Conservation (phyloP, 176 grass and related monocot genomes). For the Oryza glumipatula region DNA sequence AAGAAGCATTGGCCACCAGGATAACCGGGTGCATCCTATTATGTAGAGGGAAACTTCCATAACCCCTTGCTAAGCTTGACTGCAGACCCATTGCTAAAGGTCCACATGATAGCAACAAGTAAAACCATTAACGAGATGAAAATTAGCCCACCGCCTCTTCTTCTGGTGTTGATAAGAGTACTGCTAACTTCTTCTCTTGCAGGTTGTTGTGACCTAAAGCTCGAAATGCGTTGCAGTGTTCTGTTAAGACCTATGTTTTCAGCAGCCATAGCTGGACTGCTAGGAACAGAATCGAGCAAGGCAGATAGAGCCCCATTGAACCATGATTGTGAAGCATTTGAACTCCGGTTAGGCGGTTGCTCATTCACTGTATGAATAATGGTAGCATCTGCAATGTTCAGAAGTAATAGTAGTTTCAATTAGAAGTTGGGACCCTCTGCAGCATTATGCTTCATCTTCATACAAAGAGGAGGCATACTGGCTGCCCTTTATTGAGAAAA, state of each 20-base stretch:
- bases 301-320: slow-evolving; percentile 57
- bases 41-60: slow-evolving; percentile 43
- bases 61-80: slow-evolving; percentile 60
- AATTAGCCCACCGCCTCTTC: slow-evolving; percentile 54
- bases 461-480: neutral
- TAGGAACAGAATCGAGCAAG: slow-evolving; percentile 79
- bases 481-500: neutral
- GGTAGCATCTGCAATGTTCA: slow-evolving; percentile 52
- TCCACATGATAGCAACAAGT: slow-evolving; percentile 69
- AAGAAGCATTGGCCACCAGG: neutral
- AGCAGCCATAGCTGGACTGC: slow-evolving; percentile 77
- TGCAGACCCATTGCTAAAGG: slow-evolving; percentile 56
- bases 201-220: slow-evolving; percentile 67
- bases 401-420: slow-evolving; percentile 5
- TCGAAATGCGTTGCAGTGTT: slow-evolving; percentile 79
- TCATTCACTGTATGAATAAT: slow-evolving; percentile 45
- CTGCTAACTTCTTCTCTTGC: slow-evolving; percentile 37
- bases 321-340: slow-evolving; percentile 61
- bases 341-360: slow-evolving; percentile 26
- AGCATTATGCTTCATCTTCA: neutral
- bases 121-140: slow-evolving; percentile 66
- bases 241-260: slow-evolving; percentile 68
- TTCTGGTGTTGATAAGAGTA: slow-evolving; percentile 40
- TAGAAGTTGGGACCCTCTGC: slow-evolving; percentile 17
- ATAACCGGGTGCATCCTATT: slow-evolving; percentile 1